Evolutionary conservation across 805 yeast genomes (phyloP), one percentile per base, ranked within the genome.

Genomic region (Wickerhamomyces alni): DNA sequence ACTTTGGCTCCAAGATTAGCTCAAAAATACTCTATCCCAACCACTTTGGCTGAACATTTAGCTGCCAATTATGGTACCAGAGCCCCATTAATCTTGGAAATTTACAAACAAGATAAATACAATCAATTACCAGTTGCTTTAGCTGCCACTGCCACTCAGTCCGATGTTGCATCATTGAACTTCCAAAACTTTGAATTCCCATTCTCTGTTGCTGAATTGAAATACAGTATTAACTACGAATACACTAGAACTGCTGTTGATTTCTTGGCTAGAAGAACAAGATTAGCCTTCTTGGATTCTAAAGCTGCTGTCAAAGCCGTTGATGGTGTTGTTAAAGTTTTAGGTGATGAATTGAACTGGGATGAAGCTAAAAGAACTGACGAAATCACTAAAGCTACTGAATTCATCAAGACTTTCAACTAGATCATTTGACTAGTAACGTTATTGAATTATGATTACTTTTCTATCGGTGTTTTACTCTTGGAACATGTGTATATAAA

Each of bases 261-360:
- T 63, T 87, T 89, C 71, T 70, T 89, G 49, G 87, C 95, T 41
- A 83, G 97, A 72, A 82, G 98, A 72, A 81, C 91, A 39, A 80
- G 98, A 65, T 78, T 87, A 59, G 95, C 96, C 3, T 91, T 88
- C 69, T 71, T 89, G 59, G 89, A 89, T 65, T 86, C 93, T 31
- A 78, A 78, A 61, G 87, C 83, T 48, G 96, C 97, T 12, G 66
- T 80, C 47, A 70, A 67, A 37, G 84, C 94, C 13, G 80, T 89
- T 41, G 94, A 87, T 46, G 83, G 82, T 46, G 95, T 91, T 29
- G 88, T 85, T 37, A 83, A 84, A 51, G 73, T 87, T 47, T 84
- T 89, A 93, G 88, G 80, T 50, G 69, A 75, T 38, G 93, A 85
- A 61, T 71, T 84, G 46, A 65, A 74, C 35, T 89, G 98, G 98